Conservation (phyloP, 2,329 filamentous ascomycete species). For the Hypoxylon sp. region DNA sequence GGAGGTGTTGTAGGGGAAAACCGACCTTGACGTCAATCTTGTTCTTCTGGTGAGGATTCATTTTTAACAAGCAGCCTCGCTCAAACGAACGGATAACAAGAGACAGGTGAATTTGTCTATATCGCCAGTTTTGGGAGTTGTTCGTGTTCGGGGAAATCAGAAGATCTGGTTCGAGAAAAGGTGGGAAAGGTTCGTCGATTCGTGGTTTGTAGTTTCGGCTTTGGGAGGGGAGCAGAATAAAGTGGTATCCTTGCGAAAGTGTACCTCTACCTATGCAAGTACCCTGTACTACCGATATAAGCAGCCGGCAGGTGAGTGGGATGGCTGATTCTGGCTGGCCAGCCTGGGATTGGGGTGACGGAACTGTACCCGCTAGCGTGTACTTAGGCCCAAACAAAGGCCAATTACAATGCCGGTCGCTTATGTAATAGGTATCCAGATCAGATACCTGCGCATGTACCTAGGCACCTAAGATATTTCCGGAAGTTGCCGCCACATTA, state of each 20-base stretch:
- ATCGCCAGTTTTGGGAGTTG: constrained; percentile 26
- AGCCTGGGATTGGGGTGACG: constrained; percentile 23
- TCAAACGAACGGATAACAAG: constrained; percentile 22
- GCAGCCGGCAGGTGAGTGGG: constrained; percentile 29
- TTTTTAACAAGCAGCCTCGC: constrained; percentile 57
- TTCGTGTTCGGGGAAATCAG: constrained; percentile 15
- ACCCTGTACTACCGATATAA: constrained; percentile 13
- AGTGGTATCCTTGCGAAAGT: constrained; percentile 17
- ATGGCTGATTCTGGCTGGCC: constrained; percentile 15
- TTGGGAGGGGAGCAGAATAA: constrained; percentile 37
- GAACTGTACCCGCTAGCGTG: constrained; percentile 32
- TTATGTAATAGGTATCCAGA: constrained; percentile 10
- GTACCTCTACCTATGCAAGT: constrained; percentile 4
- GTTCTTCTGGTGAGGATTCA: constrained; percentile 99
- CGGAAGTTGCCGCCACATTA: constrained; percentile 30
- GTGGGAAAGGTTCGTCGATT: constrained; percentile 37
- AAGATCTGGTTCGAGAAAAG: constrained; percentile 25
- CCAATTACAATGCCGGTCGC: constrained; percentile 16
- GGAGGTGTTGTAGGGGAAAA: constrained; percentile 49
- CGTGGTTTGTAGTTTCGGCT: constrained; percentile 29
- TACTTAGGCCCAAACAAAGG: constrained; percentile 24
- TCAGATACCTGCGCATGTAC: background rate
- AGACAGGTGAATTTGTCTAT: constrained; percentile 15
- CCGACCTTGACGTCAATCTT: constrained; percentile 96
- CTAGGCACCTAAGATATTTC: background rate